Evolutionary conservation across 768 basidiomycete species (phyloP).

Genomic region (Boletus sp.): DNA sequence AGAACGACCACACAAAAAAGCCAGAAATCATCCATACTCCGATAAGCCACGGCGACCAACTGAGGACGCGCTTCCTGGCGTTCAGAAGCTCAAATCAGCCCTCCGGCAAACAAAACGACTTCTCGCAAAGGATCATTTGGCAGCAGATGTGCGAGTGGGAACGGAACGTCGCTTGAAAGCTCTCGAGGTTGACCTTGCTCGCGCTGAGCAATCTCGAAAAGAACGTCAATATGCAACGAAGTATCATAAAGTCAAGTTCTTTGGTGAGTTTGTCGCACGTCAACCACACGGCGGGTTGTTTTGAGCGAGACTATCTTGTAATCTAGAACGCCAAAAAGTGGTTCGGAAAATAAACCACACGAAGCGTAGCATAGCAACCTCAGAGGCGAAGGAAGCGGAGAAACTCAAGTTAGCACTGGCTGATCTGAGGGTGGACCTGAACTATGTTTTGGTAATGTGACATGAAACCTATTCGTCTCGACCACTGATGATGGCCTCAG

Average conservation of each 20-base stretch:
- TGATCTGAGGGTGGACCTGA: slow-evolving; percentile 79
- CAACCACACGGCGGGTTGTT: background rate
- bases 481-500: slow-evolving; percentile 35
- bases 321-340: slow-evolving; percentile 82
- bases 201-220: slow-evolving; percentile 58
- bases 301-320: background rate
- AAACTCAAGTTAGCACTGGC: slow-evolving; percentile 47
- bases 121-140: slow-evolving; percentile 80
- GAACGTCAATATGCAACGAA: slow-evolving; percentile 70
- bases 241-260: slow-evolving; percentile 94
- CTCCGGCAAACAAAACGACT: slow-evolving; percentile 81
- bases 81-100: slow-evolving; percentile 83
- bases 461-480: background rate
- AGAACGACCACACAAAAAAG: slow-evolving; percentile 11
- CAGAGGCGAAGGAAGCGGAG: slow-evolving; percentile 36
- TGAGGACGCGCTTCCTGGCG: slow-evolving; percentile 47
- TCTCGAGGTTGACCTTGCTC: slow-evolving; percentile 68
- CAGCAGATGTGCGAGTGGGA: slow-evolving; percentile 78
- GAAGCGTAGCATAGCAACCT: slow-evolving; percentile 49
- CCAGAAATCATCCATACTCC: slow-evolving; percentile 12
- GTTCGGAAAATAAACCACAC: slow-evolving; percentile 68
- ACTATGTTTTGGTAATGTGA: slow-evolving; percentile 75
- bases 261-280: slow-evolving; percentile 53
- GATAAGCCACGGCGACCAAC: slow-evolving; percentile 3
- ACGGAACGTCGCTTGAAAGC: slow-evolving; percentile 76